These are phyloP conservation scores for Pythium aphanidermatum DNA, from an alignment of 352 stramenopile genomes.

Conservation along the genomic window DNA sequence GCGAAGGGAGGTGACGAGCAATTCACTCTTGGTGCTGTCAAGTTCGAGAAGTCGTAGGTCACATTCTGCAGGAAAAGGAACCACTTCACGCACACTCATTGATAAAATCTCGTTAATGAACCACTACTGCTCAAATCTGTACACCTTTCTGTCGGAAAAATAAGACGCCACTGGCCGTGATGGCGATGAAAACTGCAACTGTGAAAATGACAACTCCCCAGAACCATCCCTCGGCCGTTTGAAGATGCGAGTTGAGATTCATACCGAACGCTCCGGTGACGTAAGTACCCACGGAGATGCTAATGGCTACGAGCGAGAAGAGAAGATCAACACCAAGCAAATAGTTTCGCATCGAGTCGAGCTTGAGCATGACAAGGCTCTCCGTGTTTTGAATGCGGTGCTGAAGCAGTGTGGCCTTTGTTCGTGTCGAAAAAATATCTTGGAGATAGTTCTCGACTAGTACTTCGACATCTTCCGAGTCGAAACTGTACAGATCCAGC, in stretches of 20 bases:
- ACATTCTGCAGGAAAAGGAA: no score
- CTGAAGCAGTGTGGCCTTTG: slow-evolving; percentile 59
- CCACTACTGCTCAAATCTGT: slow-evolving; percentile 3
- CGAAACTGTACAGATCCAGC: slow-evolving; percentile 50
- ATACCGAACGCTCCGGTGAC: slow-evolving; percentile 63
- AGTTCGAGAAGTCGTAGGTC: slow-evolving; percentile 78
- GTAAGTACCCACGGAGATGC: slow-evolving; percentile 54
- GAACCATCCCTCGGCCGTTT: slow-evolving; percentile 44
- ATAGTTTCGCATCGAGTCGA: slow-evolving; percentile 78
- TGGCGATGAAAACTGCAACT: slow-evolving; percentile 35
- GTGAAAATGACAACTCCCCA: slow-evolving; percentile 45
- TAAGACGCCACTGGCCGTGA: slow-evolving; percentile 33
- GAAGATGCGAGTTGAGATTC: slow-evolving; percentile 52
- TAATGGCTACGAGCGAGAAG: slow-evolving; percentile 64
- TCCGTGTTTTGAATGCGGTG: slow-evolving; percentile 73
- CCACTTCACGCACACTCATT: background rate
- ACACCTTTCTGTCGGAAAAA: slow-evolving; percentile 67
- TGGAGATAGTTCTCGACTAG: slow-evolving; percentile 72
- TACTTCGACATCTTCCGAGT: slow-evolving; percentile 68
- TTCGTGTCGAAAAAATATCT: slow-evolving; percentile 75
- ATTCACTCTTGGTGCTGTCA: slow-evolving; percentile 78
- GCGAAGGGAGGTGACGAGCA: slow-evolving; percentile 68
- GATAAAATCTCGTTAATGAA: background rate
- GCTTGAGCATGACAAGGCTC: slow-evolving; percentile 71
- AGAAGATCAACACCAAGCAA: slow-evolving; percentile 63